phyloP scores from a whole-genome alignment of 2,329 filamentous ascomycete genomes.

The Drechmeria coniospora region DNA sequence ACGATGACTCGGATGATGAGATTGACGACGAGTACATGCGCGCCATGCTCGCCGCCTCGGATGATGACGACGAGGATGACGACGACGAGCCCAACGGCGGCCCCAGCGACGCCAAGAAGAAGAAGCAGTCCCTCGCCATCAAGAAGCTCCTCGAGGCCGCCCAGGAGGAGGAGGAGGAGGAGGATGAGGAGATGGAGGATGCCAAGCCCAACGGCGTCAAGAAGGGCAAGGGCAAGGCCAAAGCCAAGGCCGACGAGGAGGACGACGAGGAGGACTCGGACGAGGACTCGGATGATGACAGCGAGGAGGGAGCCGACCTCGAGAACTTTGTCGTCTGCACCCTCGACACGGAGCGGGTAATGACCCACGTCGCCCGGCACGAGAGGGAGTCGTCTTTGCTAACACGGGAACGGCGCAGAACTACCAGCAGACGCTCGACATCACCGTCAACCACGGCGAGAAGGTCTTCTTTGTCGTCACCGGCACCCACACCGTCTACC shows the following conservation, averaged over 20 bases:
- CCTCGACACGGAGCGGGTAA: slow-evolving; percentile 80
- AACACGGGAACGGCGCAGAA: slow-evolving; percentile 37
- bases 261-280: slow-evolving; percentile 32
- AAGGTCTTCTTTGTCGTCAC: slow-evolving; percentile 82
- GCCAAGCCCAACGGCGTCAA: slow-evolving; percentile 43
- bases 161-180: slow-evolving; percentile 39
- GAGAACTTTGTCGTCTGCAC: slow-evolving; percentile 95
- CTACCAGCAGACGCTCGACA: slow-evolving; percentile 90
- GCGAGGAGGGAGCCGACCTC: slow-evolving; percentile 47
- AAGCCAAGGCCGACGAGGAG: slow-evolving; percentile 58
- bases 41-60: slow-evolving; percentile 34
- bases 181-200: slow-evolving; percentile 61
- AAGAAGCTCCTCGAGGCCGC: slow-evolving; percentile 63
- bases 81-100: slow-evolving; percentile 67
- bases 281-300: slow-evolving; percentile 45
- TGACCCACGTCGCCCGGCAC: slow-evolving; percentile 8
- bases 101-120: slow-evolving; percentile 83
- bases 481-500: slow-evolving; percentile 77
- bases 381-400: slow-evolving; percentile 7
- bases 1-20: slow-evolving; percentile 44
- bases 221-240: slow-evolving; percentile 45
- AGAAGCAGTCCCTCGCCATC: slow-evolving; percentile 60
- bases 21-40: slow-evolving; percentile 52
- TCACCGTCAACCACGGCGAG: slow-evolving; percentile 80
- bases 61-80: slow-evolving; percentile 38